Evolutionary conservation across 2,329 filamentous ascomycete species (phyloP).

Genomic region (Gyromitra esculenta): DNA sequence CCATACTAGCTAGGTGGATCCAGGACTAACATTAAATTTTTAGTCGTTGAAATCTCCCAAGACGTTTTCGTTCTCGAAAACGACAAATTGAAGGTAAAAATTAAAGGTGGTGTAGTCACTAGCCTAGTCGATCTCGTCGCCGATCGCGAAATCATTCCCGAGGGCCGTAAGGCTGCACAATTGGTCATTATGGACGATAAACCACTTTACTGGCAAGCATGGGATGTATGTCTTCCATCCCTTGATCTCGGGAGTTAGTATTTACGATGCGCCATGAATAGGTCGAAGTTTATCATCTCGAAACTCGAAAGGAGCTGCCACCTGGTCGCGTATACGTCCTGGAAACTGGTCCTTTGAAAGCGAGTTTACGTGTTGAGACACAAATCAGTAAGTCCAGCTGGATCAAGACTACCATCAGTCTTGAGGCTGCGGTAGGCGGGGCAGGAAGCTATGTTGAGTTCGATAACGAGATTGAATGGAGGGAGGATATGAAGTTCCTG

Average conservation of each 20-base stretch:
- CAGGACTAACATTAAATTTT: slow-evolving; percentile 1
- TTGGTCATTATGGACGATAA: slow-evolving; percentile 97
- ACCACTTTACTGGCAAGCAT: slow-evolving; percentile 56
- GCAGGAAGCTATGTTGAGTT: slow-evolving; percentile 78
- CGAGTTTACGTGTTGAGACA: slow-evolving; percentile 83
- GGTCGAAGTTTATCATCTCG: slow-evolving; percentile 93
- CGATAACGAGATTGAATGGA: slow-evolving; percentile 91
- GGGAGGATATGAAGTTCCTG: slow-evolving; percentile 95
- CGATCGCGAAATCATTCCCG: slow-evolving; percentile 79
- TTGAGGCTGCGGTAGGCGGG: slow-evolving; percentile 74
- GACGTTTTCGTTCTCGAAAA: slow-evolving; percentile 79
- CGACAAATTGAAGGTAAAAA: slow-evolving; percentile 75
- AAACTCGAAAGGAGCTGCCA: slow-evolving; percentile 80
- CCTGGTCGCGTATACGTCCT: slow-evolving; percentile 75
- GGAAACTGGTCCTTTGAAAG: slow-evolving; percentile 77
- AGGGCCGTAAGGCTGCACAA: slow-evolving; percentile 82
- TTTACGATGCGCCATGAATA: slow-evolving; percentile 87
- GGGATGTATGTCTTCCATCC: slow-evolving; percentile 56
- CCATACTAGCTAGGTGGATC: background rate
- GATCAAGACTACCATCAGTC: slow-evolving; percentile 83
- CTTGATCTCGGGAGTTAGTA: slow-evolving; percentile 66
- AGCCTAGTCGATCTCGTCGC: slow-evolving; percentile 81
- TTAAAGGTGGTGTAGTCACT: slow-evolving; percentile 79
- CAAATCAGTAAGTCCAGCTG: slow-evolving; percentile 88
- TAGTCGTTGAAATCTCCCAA: slow-evolving; percentile 43